phyloP scores from a whole-genome alignment of 495 filamentous ascomycete genomes.

The Penicillium tannophilum region DNA sequence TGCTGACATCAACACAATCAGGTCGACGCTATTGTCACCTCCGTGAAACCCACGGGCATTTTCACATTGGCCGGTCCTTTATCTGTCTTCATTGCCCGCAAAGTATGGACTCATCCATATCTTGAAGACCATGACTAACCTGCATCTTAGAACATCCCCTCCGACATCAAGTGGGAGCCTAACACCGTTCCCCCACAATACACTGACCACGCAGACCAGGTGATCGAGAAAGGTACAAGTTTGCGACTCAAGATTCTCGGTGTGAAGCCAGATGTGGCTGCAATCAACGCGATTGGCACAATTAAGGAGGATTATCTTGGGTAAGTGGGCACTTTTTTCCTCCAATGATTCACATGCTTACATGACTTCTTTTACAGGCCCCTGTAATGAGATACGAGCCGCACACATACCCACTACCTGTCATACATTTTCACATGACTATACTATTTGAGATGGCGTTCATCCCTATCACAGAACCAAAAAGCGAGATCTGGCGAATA shows the following conservation, averaged over 20 bases:
- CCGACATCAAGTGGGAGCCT: constrained; percentile 89
- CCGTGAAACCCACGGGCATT: constrained; percentile 88
- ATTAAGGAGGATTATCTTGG: constrained; percentile 82
- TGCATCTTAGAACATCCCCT: constrained; percentile 74
- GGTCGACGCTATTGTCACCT: constrained; percentile 90
- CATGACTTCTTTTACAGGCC: constrained; percentile 30
- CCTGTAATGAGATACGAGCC: constrained; percentile 37
- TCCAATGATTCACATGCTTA: neutral
- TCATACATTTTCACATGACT: constrained; percentile 9
- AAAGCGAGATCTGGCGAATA: neutral
- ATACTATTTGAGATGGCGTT: constrained; percentile 4
- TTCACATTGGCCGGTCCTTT: constrained; percentile 90
- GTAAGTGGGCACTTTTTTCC: constrained; percentile 31
- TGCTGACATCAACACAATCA: constrained; percentile 36
- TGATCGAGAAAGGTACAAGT: constrained; percentile 91
- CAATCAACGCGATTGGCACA: constrained; percentile 94
- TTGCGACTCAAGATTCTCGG: constrained; percentile 92
- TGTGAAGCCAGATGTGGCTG: constrained; percentile 84
- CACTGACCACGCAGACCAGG: constrained; percentile 84
- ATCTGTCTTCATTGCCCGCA: constrained; percentile 82
- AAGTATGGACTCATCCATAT: constrained; percentile 56
- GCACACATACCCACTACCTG: constrained; percentile 25
- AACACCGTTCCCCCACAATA: constrained; percentile 86
- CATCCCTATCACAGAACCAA: neutral
- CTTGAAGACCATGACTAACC: constrained; percentile 18